Conservation (phyloP, 371 early-diverging fungal species). For the Apophysomyces trapeziformis region DNA sequence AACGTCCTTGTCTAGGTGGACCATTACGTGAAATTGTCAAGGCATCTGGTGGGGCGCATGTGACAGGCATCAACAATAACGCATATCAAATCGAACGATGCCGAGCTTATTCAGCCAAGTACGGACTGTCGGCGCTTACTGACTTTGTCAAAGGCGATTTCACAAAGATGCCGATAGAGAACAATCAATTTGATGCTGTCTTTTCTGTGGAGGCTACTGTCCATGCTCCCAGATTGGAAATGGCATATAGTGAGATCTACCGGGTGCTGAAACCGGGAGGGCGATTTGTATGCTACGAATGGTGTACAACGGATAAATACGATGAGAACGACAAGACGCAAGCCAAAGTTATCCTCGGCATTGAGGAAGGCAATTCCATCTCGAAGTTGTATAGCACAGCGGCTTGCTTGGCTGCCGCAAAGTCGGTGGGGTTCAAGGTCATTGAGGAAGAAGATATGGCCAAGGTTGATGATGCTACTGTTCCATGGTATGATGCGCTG, state of each 20-base stretch:
- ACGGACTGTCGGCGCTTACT: constrained; percentile 53
- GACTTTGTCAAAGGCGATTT: constrained; percentile 75
- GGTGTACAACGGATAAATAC: constrained; percentile 75
- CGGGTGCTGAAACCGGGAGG: constrained; percentile 82
- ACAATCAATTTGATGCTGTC: constrained; percentile 67
- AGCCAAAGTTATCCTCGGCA: constrained; percentile 67
- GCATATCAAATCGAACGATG: constrained; percentile 81
- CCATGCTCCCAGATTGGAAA: constrained; percentile 68
- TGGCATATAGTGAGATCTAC: constrained; percentile 76
- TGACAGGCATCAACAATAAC: constrained; percentile 86
- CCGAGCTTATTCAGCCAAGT: constrained; percentile 62
- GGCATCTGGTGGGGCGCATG: constrained; percentile 69
- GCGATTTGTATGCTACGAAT: constrained; percentile 74
- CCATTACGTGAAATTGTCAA: constrained; percentile 79
- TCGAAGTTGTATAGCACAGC: constrained; percentile 71
- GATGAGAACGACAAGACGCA: constrained; percentile 67
- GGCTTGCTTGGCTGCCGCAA: constrained; percentile 67
- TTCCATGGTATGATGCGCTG: constrained; percentile 77
- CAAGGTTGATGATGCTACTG: constrained; percentile 51
- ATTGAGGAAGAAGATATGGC: constrained; percentile 66
- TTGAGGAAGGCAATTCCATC: constrained; percentile 83
- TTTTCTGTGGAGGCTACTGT: constrained; percentile 84
- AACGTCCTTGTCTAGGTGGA: constrained; percentile 46
- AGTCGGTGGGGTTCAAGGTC: constrained; percentile 75
- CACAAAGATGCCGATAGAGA: constrained; percentile 73